A percentile compares a stretch with the other conserved stretches of the same genome.
phyloP scores from a whole-genome alignment of 495 filamentous ascomycete genomes.

The Aspergillus nanangensis region DNA sequence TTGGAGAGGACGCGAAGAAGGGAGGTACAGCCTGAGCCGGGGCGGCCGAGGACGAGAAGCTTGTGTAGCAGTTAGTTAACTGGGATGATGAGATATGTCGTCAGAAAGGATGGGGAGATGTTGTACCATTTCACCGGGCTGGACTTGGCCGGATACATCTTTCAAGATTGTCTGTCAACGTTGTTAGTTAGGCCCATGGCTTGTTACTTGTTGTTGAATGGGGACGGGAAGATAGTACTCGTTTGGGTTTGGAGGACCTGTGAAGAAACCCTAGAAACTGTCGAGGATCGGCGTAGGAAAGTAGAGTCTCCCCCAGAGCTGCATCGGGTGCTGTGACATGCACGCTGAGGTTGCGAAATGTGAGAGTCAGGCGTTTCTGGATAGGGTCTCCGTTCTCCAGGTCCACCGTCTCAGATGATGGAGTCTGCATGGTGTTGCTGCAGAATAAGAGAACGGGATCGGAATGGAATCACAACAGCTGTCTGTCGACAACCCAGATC shows the following conservation, averaged over 20 bases:
- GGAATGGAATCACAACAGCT: no score
- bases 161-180: conserved; percentile 30
- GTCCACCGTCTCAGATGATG: conserved; percentile 33
- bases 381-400: conserved; percentile 21
- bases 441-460: no score
- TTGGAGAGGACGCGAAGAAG: conserved; percentile 36
- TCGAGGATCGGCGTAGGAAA: conserved; percentile 31
- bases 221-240: no score
- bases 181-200: no score
- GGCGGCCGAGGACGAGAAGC: conserved; percentile 40
- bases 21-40: conserved; percentile 41
- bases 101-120: not conserved
- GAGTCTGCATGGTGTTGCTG: conserved; percentile 29
- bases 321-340: conserved; percentile 37
- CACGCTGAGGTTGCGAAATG: conserved; percentile 33
- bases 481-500: no score
- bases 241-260: conserved; percentile 17
- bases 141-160: conserved; percentile 31
- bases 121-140: conserved; percentile 38
- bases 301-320: conserved; percentile 33
- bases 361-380: conserved; percentile 33
- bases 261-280: conserved; percentile 20
- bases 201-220: no score
- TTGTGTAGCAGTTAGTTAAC: not conserved
- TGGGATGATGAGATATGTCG: not conserved